Conservation (phyloP, 371 early-diverging fungal genomes). For the Cokeromyces recurvatus region DNA sequence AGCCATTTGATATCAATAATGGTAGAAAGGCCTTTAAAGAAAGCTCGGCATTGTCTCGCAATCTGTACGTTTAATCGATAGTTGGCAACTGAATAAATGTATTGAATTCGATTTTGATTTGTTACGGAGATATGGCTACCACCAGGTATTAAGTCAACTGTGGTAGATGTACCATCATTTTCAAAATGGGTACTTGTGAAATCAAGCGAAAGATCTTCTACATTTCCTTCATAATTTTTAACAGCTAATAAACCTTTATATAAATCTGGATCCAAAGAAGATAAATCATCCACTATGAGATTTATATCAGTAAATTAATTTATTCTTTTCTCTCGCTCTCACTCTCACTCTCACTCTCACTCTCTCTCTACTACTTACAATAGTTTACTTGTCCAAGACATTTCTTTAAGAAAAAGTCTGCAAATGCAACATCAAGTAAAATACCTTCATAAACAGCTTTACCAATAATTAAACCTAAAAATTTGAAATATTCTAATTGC, state of each 20-base stretch:
- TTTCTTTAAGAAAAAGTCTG: conserved; percentile 86
- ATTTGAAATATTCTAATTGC: conserved; percentile 73
- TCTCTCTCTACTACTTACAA: conserved; percentile 41
- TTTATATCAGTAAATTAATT: no score
- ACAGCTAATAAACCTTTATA: conserved; percentile 79
- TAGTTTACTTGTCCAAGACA: conserved; percentile 75
- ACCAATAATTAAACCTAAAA: conserved; percentile 89
- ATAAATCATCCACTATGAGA: conserved; percentile 87
- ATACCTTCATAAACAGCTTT: conserved; percentile 94
- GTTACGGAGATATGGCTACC: conserved; percentile 81
- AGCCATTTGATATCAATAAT: conserved; percentile 76
- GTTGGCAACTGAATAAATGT: conserved; percentile 76
- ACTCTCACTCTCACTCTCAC: no score
- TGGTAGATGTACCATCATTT: conserved; percentile 46
- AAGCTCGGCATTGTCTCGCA: conserved; percentile 78
- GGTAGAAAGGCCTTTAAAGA: conserved; percentile 76
- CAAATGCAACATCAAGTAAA: conserved; percentile 88
- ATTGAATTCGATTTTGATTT: conserved; percentile 74
- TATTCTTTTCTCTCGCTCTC: background rate
- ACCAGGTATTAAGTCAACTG: conserved; percentile 71
- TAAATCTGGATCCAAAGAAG: conserved; percentile 81
- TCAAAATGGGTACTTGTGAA: conserved; percentile 74
- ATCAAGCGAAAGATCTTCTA: conserved; percentile 73
- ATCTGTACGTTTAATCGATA: conserved; percentile 80
- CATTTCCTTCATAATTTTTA: conserved; percentile 74